Base-by-base conservation (phyloP, 805 yeast species). In the Groenewaldozyma tartarivorans region DNA sequence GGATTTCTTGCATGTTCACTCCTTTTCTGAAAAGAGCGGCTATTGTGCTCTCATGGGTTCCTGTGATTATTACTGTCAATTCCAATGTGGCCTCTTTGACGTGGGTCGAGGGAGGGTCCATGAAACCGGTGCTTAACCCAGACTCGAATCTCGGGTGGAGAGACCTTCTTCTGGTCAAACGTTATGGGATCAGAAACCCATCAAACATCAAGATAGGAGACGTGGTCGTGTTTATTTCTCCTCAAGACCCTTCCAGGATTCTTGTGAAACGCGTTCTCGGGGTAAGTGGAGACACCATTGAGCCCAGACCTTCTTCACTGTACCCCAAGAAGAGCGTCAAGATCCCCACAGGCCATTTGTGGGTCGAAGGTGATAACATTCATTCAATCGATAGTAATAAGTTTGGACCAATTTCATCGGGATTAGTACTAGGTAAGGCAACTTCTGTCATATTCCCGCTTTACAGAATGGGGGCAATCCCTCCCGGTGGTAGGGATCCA, bases 301-400 rank as follows among this genome's bases (percentile, higher is more conserved):
- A 60, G 4, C 77, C 94, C 1, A 66, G 80, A 20, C 48, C 48
- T 15, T 39, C 40, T 7, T 63, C 69, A 32, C 80, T 79, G 18
- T 85, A 84, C 54, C 86, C 94, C 4, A 71, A 77, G 54, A 64
- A 68, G 1, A 35, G 15, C 4, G 61, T 66, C 34, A 59, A 63
- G 26, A 64, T 90, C 2, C 96, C 96, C 2, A 62, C 81, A 41
- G 80, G 77, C 52, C 96, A 90, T 56, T 51, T 85, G 4, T 90
- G 96, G 96, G 87, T 87, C 0, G 96, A 90, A 58, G 97, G 97
- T 4, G 97, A 90, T 58, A 87, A 85, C 56, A 60, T 74, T 13
- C 68, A 68, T 35, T 80, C 94, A 0, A 65, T 87, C 1, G 97
- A 90, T 61, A 79, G 90, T 39, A 88, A 87, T 58, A 73, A 71